These are phyloP conservation scores for Stachybotrys chlorohalonatus DNA, from an alignment of 2,329 filamentous ascomycete species.

Conservation along the genomic window DNA sequence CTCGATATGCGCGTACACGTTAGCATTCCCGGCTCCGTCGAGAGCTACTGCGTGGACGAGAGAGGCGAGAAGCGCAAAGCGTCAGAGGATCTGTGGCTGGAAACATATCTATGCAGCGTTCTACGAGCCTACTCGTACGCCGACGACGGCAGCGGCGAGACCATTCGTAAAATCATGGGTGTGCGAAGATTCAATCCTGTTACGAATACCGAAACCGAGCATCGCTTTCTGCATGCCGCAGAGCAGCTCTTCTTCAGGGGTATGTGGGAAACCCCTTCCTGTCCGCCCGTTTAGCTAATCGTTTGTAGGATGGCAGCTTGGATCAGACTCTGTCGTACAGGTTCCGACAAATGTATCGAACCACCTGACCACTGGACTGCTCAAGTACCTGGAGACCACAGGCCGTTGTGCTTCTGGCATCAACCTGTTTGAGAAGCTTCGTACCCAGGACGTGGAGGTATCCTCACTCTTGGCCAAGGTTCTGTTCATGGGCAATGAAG, in stretches of 20 bases:
- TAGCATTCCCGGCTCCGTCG: slow-evolving; percentile 89
- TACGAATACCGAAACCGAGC: slow-evolving; percentile 95
- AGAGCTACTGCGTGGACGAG: slow-evolving; percentile 96
- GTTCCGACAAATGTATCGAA: slow-evolving; percentile 96
- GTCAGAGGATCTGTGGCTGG: slow-evolving; percentile 90
- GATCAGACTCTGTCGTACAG: slow-evolving; percentile 93
- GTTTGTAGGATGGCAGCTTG: slow-evolving; percentile 74
- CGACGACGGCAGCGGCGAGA: slow-evolving; percentile 87
- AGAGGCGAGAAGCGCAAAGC: slow-evolving; percentile 89
- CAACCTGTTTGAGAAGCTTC: slow-evolving; percentile 94
- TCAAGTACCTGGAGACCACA: slow-evolving; percentile 92
- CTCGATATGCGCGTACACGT: slow-evolving; percentile 98
- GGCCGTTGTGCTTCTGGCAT: slow-evolving; percentile 92
- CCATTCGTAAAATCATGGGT: slow-evolving; percentile 95
- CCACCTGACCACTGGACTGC: slow-evolving; percentile 83
- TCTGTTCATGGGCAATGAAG: slow-evolving; percentile 89
- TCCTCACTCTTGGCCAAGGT: slow-evolving; percentile 87
- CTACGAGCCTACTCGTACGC: slow-evolving; percentile 93
- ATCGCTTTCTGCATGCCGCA: slow-evolving; percentile 88
- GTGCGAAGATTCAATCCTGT: slow-evolving; percentile 95
- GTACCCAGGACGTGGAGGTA: slow-evolving; percentile 83
- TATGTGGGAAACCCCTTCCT: slow-evolving; percentile 22
- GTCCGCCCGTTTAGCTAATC: slow-evolving; percentile 7
- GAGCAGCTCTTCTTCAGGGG: slow-evolving; percentile 93
- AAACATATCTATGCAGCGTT: slow-evolving; percentile 94